Evolutionary conservation across 371 early-diverging fungal species (phyloP), one percentile per base, ranked within the genome.

Genomic region (Mortierella sp.): DNA sequence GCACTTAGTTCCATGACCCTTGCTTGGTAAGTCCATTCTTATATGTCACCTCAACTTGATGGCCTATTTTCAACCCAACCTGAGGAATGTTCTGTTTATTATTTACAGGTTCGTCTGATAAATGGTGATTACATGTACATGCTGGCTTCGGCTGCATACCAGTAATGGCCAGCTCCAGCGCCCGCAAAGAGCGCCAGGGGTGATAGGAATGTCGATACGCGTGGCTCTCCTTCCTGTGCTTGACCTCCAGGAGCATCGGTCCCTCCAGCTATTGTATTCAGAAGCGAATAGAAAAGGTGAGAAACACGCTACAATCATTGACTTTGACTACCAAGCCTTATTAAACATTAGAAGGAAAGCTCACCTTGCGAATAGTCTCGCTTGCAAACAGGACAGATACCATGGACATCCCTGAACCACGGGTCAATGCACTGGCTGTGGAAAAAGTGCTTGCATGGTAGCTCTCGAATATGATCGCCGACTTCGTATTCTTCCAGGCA

Each of bases 391-490:
- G 91, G 91, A 53, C 91, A 90, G 16, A 80, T 66, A 9, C 80
- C 74, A 17, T 79, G 71, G 13, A 71, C 70, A 41, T 78, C 74
- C n/a, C 67, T 77, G 31, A 90, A 80, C 91, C 91, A 92, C 3
- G 83, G 83, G 43, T 92, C 92, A 40, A 92, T 83, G 68, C 93
- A 93, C 1, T 79, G 71, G 21, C 63, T 57, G 64, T 93, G 93
- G 80, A 91, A 93, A 53, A 74, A 81, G 66, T 93, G 93, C 8
- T 64, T 63, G 64, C 93, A 93, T 7, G 87, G 86, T 10, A 93
- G 80, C 52, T 72, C 80, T 3, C 91, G 81, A 17, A 92, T 67
- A 17, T 69, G 54, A 13, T 87, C 87, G 9, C 86, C 87, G 0
- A 76, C 74, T 17, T 60, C 78, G 74, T 86, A 91, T 16, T 87